Evolutionary conservation across 257 asterid species (phyloP).

Genomic region (Gentiana straminea): DNA sequence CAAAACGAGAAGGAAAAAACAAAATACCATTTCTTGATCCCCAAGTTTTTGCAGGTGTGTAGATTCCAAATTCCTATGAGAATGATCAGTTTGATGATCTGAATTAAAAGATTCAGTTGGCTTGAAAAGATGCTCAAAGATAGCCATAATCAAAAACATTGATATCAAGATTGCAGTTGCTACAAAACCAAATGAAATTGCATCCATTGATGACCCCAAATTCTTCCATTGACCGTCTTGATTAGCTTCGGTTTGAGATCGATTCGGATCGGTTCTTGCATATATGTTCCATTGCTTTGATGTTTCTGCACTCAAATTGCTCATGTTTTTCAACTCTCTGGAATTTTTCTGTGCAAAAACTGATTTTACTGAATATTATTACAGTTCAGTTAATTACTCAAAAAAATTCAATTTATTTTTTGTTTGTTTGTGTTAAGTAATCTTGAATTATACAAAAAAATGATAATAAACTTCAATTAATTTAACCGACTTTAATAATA

Average conservation of each 20-base stretch:
- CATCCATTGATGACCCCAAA: slow-evolving; percentile 68
- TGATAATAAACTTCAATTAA: too few relatives aligned
- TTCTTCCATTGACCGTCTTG: slow-evolving; percentile 47
- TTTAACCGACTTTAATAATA: too few relatives aligned
- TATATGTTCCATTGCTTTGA: slow-evolving; percentile 44
- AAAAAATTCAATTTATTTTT: too few relatives aligned
- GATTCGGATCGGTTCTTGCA: slow-evolving; percentile 31
- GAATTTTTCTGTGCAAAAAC: neutral
- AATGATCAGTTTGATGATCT: slow-evolving; percentile 11
- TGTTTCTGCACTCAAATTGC: slow-evolving; percentile 33
- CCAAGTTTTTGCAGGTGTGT: slow-evolving; percentile 22
- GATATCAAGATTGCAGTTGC: slow-evolving; percentile 80
- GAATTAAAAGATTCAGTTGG: slow-evolving; percentile 28
- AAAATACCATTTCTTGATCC: slow-evolving; percentile 25
- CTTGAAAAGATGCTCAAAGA: slow-evolving; percentile 61
- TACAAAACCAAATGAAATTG: slow-evolving; percentile 75
- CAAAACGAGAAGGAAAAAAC: neutral
- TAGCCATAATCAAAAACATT: slow-evolving; percentile 83
- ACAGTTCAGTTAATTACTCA: slow-evolving; percentile 1
- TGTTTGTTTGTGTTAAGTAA: too few relatives aligned
- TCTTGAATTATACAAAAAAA: too few relatives aligned
- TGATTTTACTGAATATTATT: neutral
- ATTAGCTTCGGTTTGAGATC: slow-evolving; percentile 29
- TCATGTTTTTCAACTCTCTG: slow-evolving; percentile 25
- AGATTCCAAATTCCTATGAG: slow-evolving; percentile 11